phyloP scores from a whole-genome alignment of 768 basidiomycete genomes.

The Mrakia blollopis region DNA sequence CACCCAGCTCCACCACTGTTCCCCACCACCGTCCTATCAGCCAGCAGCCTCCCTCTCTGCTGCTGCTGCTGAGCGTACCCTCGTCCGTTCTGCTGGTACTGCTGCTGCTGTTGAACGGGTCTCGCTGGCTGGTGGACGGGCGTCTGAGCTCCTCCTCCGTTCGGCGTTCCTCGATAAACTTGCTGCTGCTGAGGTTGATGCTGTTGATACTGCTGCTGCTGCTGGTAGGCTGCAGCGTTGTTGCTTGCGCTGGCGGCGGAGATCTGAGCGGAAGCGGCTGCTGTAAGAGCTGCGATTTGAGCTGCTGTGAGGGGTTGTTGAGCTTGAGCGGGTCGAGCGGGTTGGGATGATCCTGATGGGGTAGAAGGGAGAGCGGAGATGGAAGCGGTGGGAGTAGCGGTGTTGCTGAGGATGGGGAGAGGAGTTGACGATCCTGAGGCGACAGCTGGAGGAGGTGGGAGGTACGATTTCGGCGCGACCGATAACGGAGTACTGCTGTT shows the following conservation, averaged over 20 bases:
- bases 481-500: not conserved
- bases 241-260: no score
- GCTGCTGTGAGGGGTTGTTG: no score
- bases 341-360: no score
- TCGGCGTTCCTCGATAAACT: not conserved
- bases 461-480: not conserved
- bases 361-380: not conserved
- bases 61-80: not conserved
- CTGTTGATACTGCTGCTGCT: not conserved
- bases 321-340: no score
- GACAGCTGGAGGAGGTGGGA: not conserved
- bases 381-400: not conserved
- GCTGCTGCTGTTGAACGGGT: not conserved
- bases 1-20: slow-evolving; percentile 24
- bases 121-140: not conserved
- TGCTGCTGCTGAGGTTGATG: not conserved
- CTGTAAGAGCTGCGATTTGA: no score
- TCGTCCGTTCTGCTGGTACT: slow-evolving; percentile 12
- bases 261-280: no score
- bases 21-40: slow-evolving; percentile 24
- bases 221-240: not conserved
- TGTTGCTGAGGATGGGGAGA: not conserved
- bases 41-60: no score
- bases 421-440: not conserved
- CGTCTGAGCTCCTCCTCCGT: not conserved